Evolutionary conservation across 805 yeast genomes (phyloP).

Genomic region (Wickerhamiella bombiphila): DNA sequence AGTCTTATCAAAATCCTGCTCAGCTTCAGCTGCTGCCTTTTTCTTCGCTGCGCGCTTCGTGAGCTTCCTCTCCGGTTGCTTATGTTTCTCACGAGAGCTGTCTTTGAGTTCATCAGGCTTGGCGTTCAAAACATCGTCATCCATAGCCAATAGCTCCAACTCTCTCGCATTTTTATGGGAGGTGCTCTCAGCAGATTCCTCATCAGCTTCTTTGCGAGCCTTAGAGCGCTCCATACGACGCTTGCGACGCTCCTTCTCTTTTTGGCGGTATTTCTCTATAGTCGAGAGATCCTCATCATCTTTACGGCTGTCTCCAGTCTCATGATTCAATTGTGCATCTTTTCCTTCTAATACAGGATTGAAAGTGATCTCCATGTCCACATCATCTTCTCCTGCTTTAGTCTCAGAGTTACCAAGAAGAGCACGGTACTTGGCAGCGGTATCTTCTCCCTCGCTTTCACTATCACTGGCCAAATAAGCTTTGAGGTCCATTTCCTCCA

Average conservation of each 20-base stretch:
- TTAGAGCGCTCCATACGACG: constrained; percentile 66
- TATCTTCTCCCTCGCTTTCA: constrained; percentile 14
- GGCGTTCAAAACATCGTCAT: constrained; percentile 52
- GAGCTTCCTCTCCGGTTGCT: constrained; percentile 28
- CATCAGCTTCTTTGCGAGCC: constrained; percentile 38
- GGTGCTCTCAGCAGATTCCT: constrained; percentile 26
- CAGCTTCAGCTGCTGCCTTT: constrained; percentile 33
- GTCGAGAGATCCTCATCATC: constrained; percentile 45
- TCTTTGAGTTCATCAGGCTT: constrained; percentile 40
- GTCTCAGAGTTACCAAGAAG: constrained; percentile 10
- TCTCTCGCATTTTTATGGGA: constrained; percentile 44
- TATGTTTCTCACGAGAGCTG: constrained; percentile 30
- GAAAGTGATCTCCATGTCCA: constrained; percentile 91
- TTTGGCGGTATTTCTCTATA: constrained; percentile 64
- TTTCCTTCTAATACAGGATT: constrained; percentile 63
- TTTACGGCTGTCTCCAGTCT: constrained; percentile 2
- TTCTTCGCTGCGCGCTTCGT: constrained; percentile 29
- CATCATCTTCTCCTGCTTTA: constrained; percentile 31
- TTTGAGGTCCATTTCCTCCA: constrained; percentile 46
- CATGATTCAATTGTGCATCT: constrained; percentile 21
- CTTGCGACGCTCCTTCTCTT: constrained; percentile 85
- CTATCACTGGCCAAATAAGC: constrained; percentile 39
- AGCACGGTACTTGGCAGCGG: constrained; percentile 15
- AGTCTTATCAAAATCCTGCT: constrained; percentile 45
- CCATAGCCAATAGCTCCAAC: constrained; percentile 59